Evolutionary conservation across 345 rosid genomes (phyloP), one percentile per base, ranked within the genome.

Genomic region (Carallia pectinifolia): DNA sequence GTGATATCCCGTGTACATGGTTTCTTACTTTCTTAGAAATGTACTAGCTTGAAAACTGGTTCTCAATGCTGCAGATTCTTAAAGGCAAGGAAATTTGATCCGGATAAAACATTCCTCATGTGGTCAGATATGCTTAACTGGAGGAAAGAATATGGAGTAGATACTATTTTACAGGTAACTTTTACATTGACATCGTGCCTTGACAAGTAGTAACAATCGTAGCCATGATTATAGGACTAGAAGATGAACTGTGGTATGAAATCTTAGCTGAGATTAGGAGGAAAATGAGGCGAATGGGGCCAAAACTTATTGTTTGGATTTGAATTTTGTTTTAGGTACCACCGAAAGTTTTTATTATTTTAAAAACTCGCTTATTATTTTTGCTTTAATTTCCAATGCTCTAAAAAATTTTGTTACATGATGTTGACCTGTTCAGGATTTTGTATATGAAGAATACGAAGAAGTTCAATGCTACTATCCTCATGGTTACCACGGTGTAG

Each of bases 401-500:
- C 38, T 71, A 62, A 65, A 67, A 31, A 59, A 61, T 58, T 64
- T 65, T 30, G 1, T 66, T 37, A 59, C 64, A 47, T 27, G 39
- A 17, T 70, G 66, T 30, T 74, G 68, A 44, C 61, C 31, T 67
- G 61, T 71, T 69, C 77, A 94, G 98, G 98, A 91, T 85, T 91
- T 90, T 85, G 84, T 82, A 30, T 94, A 86, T 77, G 85, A 86
- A 65, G 98, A 94, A 64, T 84, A 77, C 18, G 90, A 88, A 82
- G 80, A 86, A 84, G 97, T 94, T 60, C 93, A 82, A 78, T 77
- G 72, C 0, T 86, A 81, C 74, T 94, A 94, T 79, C 98, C 98
- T 64, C 97, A 91, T 74, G 98, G 97, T 73, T 94, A 90, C 79
- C 98, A 94, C 82, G 98, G 98, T 66, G 86, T 90, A 64, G 98